A percentile compares a stretch with the other conserved stretches of the same genome.
Conservation (phyloP, 768 basidiomycete species). For the Mycena vulgaris region DNA sequence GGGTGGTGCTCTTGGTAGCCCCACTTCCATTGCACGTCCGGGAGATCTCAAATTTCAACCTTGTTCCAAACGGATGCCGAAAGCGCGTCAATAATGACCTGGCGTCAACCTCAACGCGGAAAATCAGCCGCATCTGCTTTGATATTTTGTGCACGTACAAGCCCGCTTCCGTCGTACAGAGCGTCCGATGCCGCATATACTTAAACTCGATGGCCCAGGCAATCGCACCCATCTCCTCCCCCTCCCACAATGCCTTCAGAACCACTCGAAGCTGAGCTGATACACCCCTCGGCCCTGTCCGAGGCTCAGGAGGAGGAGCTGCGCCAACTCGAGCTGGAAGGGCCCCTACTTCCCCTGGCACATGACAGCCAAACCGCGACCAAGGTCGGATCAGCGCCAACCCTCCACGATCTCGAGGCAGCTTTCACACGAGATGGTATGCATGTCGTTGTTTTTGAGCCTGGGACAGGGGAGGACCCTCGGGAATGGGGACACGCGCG, state of each 20-base stretch:
- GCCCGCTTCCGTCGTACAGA: neutral
- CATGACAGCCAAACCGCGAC: slow-evolving; percentile 4
- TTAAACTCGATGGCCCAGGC: neutral
- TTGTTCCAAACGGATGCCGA: neutral
- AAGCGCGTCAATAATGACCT: neutral
- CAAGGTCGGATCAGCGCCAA: neutral
- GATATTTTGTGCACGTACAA: neutral
- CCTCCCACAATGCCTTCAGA: slow-evolving; percentile 35
- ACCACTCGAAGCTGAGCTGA: slow-evolving; percentile 40
- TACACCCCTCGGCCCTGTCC: slow-evolving; percentile 33
- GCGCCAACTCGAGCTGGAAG: slow-evolving; percentile 35
- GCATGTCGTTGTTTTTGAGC: slow-evolving; percentile 43
- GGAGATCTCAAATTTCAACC: neutral
- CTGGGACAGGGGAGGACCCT: slow-evolving; percentile 52
- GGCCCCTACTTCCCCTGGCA: neutral
- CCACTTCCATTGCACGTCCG: no score
- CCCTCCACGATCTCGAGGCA: slow-evolving; percentile 27
- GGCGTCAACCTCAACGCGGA: slow-evolving; percentile 5
- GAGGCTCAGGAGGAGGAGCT: slow-evolving; percentile 37
- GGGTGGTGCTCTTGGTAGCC: no score
- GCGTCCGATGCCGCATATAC: neutral
- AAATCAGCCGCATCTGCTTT: neutral
- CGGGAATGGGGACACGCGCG: slow-evolving; percentile 50
- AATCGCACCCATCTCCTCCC: neutral
- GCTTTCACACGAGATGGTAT: slow-evolving; percentile 32